These are phyloP conservation scores for Gymnopilus dilepis DNA, from an alignment of 768 basidiomycete genomes.

Conservation along the genomic window DNA sequence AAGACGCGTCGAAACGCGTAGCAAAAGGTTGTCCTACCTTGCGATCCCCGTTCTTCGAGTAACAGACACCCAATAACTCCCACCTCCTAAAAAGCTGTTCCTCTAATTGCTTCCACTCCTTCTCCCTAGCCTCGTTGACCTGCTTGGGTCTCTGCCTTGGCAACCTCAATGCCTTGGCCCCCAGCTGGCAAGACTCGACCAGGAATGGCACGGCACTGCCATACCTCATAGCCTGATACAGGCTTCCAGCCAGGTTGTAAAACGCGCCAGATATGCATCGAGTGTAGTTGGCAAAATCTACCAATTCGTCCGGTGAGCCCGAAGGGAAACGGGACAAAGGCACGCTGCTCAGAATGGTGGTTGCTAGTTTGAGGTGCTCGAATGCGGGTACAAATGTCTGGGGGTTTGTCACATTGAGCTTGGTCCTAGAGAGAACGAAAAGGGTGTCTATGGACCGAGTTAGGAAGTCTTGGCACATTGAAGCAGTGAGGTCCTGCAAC, in stretches of 20 bases:
- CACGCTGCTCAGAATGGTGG: conserved; percentile 36
- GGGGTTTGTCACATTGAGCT: conserved; percentile 27
- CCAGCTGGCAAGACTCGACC: conserved; percentile 61
- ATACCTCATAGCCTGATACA: conserved; percentile 69
- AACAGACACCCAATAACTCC: conserved; percentile 83
- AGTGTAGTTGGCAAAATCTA: conserved; percentile 56
- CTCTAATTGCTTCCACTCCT: conserved; percentile 63
- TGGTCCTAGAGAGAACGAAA: conserved; percentile 27
- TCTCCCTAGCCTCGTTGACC: conserved; percentile 31
- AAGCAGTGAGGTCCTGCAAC: conserved; percentile 14
- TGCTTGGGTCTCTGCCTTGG: conserved; percentile 19
- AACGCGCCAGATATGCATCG: conserved; percentile 77
- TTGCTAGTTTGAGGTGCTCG: conserved; percentile 51
- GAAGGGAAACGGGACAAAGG: conserved; percentile 14
- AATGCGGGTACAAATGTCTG: conserved; percentile 47
- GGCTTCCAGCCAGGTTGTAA: conserved; percentile 68
- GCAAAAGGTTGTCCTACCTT: conserved; percentile 51
- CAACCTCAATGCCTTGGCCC: conserved; percentile 48
- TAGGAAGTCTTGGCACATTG: conserved; percentile 20
- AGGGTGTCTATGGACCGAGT: conserved; percentile 31
- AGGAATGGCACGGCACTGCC: conserved; percentile 74
- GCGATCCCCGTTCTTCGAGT: conserved; percentile 77
- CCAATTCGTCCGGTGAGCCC: conserved; percentile 16
- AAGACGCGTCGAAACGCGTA: background rate
- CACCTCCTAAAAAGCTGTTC: conserved; percentile 74